Evolutionary conservation across 176 grass and related monocot genomes (phyloP).

Genomic region (Carex parvula): DNA sequence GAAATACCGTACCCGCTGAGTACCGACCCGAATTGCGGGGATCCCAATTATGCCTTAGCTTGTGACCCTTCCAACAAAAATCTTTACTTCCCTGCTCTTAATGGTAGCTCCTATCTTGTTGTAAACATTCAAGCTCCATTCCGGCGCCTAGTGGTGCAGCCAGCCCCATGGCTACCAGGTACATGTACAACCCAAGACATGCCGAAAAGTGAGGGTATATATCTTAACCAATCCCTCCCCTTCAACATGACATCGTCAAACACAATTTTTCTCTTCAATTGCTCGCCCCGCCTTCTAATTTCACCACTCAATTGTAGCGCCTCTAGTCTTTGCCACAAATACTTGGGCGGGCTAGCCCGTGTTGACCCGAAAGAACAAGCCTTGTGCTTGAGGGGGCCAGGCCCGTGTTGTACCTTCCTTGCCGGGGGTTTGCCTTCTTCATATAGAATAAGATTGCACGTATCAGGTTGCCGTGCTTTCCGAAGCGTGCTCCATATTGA

Average conservation of each 20-base stretch:
- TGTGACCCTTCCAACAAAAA: slow-evolving; percentile 4
- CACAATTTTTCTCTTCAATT: slow-evolving; percentile 33
- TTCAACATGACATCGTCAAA: slow-evolving; percentile 36
- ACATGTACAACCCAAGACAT: slow-evolving; percentile 26
- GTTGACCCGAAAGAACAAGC: slow-evolving; percentile 1
- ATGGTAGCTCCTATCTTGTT: slow-evolving; percentile 22
- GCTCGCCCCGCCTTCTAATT: slow-evolving; percentile 32
- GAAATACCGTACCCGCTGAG: slow-evolving; percentile 27
- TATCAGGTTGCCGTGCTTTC: slow-evolving; percentile 27
- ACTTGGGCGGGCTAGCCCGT: background rate
- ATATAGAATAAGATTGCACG: slow-evolving; percentile 25
- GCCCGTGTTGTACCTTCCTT: slow-evolving; percentile 29
- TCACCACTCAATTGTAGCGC: slow-evolving; percentile 31
- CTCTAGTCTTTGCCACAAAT: slow-evolving; percentile 29
- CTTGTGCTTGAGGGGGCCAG: background rate
- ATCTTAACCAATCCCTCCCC: slow-evolving; percentile 34
- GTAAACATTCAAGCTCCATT: slow-evolving; percentile 5
- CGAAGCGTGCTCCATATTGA: slow-evolving; percentile 28
- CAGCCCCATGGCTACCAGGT: slow-evolving; percentile 9
- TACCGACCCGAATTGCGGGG: slow-evolving; percentile 13
- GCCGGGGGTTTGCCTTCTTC: slow-evolving; percentile 28
- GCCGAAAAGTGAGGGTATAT: slow-evolving; percentile 29
- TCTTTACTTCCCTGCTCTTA: slow-evolving; percentile 22
- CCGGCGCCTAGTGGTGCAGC: slow-evolving; percentile 11
- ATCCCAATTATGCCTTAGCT: slow-evolving; percentile 20